phyloP scores from a whole-genome alignment of 306 rosid species.

The Prosopis cineraria region DNA sequence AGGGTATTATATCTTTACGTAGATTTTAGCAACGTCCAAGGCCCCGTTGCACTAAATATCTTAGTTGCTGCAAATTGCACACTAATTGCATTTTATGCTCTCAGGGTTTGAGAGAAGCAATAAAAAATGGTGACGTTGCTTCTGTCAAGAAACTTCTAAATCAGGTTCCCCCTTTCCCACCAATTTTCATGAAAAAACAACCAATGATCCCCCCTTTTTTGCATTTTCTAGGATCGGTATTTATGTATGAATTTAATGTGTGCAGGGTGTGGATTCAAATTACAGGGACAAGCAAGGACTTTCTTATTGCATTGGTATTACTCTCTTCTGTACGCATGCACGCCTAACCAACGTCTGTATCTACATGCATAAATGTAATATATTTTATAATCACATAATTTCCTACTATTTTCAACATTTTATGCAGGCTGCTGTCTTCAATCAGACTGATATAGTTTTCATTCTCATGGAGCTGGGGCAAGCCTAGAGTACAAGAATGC shows the following conservation, averaged over 20 bases:
- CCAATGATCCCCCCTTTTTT: not conserved
- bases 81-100: slow-evolving; percentile 34
- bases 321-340: not conserved
- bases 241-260: slow-evolving; percentile 35
- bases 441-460: slow-evolving; percentile 91
- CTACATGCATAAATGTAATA: slow-evolving; percentile 7
- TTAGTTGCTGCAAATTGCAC: slow-evolving; percentile 30
- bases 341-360: not conserved
- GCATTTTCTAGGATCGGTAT: slow-evolving; percentile 22
- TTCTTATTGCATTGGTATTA: slow-evolving; percentile 90
- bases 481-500: slow-evolving; percentile 84
- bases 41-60: slow-evolving; percentile 10
- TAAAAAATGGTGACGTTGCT: slow-evolving; percentile 77
- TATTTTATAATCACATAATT: slow-evolving; percentile 19
- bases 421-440: slow-evolving; percentile 91
- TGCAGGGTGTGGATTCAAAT: slow-evolving; percentile 96
- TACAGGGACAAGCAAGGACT: slow-evolving; percentile 91
- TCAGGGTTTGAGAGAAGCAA: slow-evolving; percentile 95
- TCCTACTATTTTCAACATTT: slow-evolving; percentile 34
- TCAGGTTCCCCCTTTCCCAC: slow-evolving; percentile 53
- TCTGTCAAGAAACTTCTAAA: slow-evolving; percentile 89
- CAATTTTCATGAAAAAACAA: not conserved
- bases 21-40: slow-evolving; percentile 24
- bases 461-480: slow-evolving; percentile 96
- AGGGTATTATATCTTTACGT: slow-evolving; percentile 60